Conservation (phyloP, 306 rosid genomes). For the Dryas drummondii region DNA sequence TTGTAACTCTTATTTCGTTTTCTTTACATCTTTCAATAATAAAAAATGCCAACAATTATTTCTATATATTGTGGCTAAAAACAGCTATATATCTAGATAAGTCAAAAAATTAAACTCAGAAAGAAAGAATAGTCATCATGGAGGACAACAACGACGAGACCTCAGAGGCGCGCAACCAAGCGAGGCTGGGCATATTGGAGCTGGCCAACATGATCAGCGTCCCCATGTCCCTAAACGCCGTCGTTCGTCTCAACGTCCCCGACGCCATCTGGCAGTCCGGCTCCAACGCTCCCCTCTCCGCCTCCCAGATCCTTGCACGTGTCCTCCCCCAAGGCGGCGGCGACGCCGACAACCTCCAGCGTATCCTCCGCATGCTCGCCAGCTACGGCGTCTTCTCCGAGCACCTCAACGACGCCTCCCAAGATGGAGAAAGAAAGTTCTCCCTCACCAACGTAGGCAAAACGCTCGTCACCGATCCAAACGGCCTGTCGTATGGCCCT, state of each 20-base stretch:
- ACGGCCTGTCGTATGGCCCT: constrained; percentile 61
- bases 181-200: constrained; percentile 60
- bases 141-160: constrained; percentile 23
- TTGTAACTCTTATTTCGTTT: too few relatives aligned
- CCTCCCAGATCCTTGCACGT: constrained; percentile 55
- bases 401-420: constrained; percentile 29
- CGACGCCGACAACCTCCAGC: constrained; percentile 84
- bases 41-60: too few relatives aligned
- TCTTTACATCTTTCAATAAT: too few relatives aligned
- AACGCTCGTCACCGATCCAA: constrained; percentile 63
- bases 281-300: constrained; percentile 63
- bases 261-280: constrained; percentile 87
- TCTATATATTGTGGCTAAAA: too few relatives aligned
- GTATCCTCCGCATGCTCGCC: constrained; percentile 76
- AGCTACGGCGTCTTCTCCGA: constrained; percentile 73
- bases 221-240: constrained; percentile 88
- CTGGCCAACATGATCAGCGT: constrained; percentile 96
- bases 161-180: constrained; percentile 44
- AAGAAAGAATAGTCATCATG: neutral
- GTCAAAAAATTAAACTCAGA: too few relatives aligned
- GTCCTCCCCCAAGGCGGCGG: constrained; percentile 48
- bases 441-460: constrained; percentile 71
- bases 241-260: constrained; percentile 81
- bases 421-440: constrained; percentile 42
- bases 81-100: too few relatives aligned